A percentile compares a stretch with the other conserved stretches of the same genome.
These are phyloP conservation scores for Letharia lupina DNA, from an alignment of 495 filamentous ascomycete genomes.

Conservation along the genomic window DNA sequence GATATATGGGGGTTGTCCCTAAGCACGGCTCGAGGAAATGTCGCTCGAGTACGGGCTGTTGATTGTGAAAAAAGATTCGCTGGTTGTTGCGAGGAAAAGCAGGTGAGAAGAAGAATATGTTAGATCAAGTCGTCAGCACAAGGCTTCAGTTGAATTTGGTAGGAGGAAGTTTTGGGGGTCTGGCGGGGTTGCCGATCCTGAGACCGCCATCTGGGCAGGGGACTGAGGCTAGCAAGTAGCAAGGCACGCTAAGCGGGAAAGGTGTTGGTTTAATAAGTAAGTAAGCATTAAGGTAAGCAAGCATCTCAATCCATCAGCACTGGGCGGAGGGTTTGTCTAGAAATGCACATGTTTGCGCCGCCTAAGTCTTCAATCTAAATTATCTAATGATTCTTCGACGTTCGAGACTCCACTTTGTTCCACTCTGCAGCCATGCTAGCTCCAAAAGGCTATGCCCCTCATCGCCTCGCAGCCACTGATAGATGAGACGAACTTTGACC, in stretches of 20 bases:
- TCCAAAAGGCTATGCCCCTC: not conserved
- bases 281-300: not conserved
- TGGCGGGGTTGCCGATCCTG: constrained; percentile 6
- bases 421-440: not conserved
- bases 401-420: not conserved
- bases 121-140: too few species aligned
- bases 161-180: too few species aligned
- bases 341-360: not conserved
- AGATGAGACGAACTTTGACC: not conserved
- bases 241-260: not conserved
- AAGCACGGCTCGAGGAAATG: constrained; percentile 25
- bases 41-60: constrained; percentile 27
- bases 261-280: not conserved
- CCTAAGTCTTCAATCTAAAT: not conserved
- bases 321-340: not conserved
- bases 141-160: not conserved
- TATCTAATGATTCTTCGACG: too few species aligned
- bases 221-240: not conserved
- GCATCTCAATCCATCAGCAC: not conserved
- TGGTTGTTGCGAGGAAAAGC: not conserved
- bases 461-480: not conserved
- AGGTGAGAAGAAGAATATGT: too few species aligned
- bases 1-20: constrained; percentile 2
- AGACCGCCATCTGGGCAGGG: not conserved
- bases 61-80: not conserved